Base-by-base conservation (phyloP, 2,329 filamentous ascomycete genomes). In the Ambrosiella cleistominuta region DNA sequence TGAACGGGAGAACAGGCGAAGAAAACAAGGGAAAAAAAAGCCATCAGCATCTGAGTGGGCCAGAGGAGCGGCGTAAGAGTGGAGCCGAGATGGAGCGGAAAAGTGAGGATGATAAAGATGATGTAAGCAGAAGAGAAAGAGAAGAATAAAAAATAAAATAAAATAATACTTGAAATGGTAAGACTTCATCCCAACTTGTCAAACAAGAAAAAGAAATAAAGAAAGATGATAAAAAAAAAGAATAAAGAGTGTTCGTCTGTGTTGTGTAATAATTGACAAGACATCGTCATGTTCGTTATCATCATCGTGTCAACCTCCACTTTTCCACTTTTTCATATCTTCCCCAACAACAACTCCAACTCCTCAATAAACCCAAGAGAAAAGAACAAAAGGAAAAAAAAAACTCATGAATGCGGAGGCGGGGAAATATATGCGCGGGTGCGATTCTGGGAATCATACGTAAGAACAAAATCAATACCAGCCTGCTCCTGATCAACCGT, bases 381-480 rank as follows among this genome's bases (percentile, higher is more conserved):
- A 47, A 47, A 42, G n/a, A 11, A 42, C 11, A 42, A 42, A 47
- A 47, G n/a, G n/a, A 13, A 47, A n/a, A 13, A 17, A 38, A 17
- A 37, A 37, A 37, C 35, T 54, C 50, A 38, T 55, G 45, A 58
- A 40, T 77, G 73, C 64, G 75, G 78, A 68, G 79, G 79, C 72
- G 80, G 80, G 72, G 80, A 81, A 69, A 79, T 75, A 71, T 85
- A 85, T 69, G 79, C 76, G 49, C 58, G 58, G 27, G 58, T 44
- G 36, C 58, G 55, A 72, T 76, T 77, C 71, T 78, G 74, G 70
- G 68, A 67, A 68, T 80, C 86, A 79, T 89, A 93, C 87, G 86
- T 85, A 79, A 93, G 79, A 66, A 93, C 87, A 74, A 93, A 91
- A 71, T 93, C 87, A 72, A 93, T 89, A 67, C 87, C 87, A 65